Percentiles rank a stretch among this genome's conserved stretches.
phyloP scores from a whole-genome alignment of 371 early-diverging fungal genomes.

The Haplosporangium sp. region DNA sequence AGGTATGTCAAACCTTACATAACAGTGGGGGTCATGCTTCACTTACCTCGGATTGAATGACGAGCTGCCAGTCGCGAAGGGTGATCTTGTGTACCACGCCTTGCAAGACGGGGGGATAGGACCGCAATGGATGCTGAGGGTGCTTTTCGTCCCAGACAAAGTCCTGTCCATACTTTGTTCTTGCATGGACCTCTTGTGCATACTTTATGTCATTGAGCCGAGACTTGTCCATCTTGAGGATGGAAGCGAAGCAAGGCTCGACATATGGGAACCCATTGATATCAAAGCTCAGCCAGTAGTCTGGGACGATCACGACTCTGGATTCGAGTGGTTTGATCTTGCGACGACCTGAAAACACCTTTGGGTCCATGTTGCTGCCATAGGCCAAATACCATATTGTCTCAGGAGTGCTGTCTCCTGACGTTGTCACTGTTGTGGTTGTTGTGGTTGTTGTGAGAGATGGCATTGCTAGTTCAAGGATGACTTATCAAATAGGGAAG shows the following conservation, averaged over 20 bases:
- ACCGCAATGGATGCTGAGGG: conserved; percentile 14
- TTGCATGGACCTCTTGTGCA: conserved; percentile 22
- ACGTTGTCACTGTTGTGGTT: neutral
- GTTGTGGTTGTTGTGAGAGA: neutral
- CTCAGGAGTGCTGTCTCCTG: neutral
- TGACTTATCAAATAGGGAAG: too few relatives aligned
- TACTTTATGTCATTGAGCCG: conserved; percentile 23
- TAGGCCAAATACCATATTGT: conserved; percentile 57
- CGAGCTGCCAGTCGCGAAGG: conserved; percentile 29
- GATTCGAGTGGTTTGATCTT: conserved; percentile 58
- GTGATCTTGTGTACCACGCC: conserved; percentile 45
- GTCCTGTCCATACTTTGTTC: conserved; percentile 21
- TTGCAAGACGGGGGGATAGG: conserved; percentile 42
- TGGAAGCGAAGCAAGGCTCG: conserved; percentile 65
- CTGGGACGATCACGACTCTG: conserved; percentile 53
- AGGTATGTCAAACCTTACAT: too few relatives aligned
- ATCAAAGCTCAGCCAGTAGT: conserved; percentile 62
- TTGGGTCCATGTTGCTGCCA: conserved; percentile 63
- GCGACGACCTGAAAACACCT: conserved; percentile 60
- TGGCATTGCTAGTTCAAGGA: neutral
- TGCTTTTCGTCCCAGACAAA: conserved; percentile 36
- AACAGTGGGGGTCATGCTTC: neutral
- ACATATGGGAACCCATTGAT: conserved; percentile 59
- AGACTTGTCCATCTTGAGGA: conserved; percentile 33
- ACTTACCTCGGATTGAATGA: conserved; percentile 50